phyloP scores from a whole-genome alignment of 148 eudicot genomes.

The Pouteria glomerata region DNA sequence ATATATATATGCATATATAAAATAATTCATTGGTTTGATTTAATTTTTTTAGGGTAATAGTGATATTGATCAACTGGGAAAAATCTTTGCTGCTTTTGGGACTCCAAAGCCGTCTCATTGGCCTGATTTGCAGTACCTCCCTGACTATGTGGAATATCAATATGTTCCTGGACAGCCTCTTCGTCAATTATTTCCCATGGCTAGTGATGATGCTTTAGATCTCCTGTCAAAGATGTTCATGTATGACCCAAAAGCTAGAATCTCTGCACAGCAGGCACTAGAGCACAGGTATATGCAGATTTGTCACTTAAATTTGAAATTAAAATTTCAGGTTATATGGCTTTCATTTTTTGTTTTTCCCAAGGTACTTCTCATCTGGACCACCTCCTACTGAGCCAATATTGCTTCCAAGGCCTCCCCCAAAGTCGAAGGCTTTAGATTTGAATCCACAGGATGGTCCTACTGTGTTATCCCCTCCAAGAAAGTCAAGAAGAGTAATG shows the following conservation, averaged over 20 bases:
- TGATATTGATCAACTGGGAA: constrained; percentile 97
- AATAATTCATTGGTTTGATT: constrained; percentile 1
- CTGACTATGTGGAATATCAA: constrained; percentile 94
- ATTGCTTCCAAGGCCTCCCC: constrained; percentile 76
- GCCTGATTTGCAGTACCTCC: constrained; percentile 87
- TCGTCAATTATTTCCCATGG: constrained; percentile 89
- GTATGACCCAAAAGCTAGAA: constrained; percentile 85
- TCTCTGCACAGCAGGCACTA: constrained; percentile 84
- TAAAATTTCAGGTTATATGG: neutral
- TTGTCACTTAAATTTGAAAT: neutral
- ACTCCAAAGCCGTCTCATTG: constrained; percentile 90
- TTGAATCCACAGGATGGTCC: constrained; percentile 66
- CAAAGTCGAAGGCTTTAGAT: constrained; percentile 58
- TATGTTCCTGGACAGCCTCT: constrained; percentile 70
- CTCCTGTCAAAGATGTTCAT: constrained; percentile 86
- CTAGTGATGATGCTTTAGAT: constrained; percentile 91
- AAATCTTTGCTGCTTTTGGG: constrained; percentile 94
- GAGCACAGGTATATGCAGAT: constrained; percentile 71
- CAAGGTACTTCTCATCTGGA: constrained; percentile 76
- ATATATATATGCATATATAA: too few relatives aligned
- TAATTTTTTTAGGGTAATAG: constrained; percentile 64
- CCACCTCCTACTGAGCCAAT: constrained; percentile 84
- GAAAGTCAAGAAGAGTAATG: constrained; percentile 85
- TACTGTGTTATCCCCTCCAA: constrained; percentile 87
- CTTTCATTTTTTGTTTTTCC: constrained; percentile 15